Percentiles rank a stretch among this genome's conserved stretches.
Conservation (phyloP, 441 rosid species). For the Populus hybrid region DNA sequence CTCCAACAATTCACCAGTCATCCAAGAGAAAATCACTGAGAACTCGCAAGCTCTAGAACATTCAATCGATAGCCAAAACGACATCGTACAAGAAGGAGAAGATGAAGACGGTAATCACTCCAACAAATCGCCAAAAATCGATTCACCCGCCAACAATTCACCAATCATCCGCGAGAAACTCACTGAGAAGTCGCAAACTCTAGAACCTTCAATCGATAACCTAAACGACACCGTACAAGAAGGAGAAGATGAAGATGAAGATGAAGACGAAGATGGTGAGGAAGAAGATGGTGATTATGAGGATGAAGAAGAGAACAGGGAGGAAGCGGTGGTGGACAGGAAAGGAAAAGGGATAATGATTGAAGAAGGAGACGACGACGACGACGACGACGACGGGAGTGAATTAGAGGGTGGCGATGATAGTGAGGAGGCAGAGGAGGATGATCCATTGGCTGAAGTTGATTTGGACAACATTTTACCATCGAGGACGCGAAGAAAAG, state of each 20-base stretch:
- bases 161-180: constrained; percentile 15
- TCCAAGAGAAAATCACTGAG: constrained; percentile 13
- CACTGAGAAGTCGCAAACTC: not conserved
- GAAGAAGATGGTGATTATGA: constrained; percentile 25
- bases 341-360: constrained; percentile 73
- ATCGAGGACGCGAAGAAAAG: constrained; percentile 67
- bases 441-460: constrained; percentile 93
- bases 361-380: constrained; percentile 41
- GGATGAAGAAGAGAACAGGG: constrained; percentile 31
- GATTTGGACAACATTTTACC: constrained; percentile 88
- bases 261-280: constrained; percentile 10
- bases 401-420: constrained; percentile 54
- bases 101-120: constrained; percentile 28
- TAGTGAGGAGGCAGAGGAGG: constrained; percentile 68
- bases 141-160: constrained; percentile 14
- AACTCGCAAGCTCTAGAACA: constrained; percentile 6
- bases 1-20: constrained; percentile 8
- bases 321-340: constrained; percentile 42
- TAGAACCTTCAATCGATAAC: constrained; percentile 17
- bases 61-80: constrained; percentile 13
- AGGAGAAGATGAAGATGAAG: constrained; percentile 28
- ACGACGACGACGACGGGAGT: constrained; percentile 43
- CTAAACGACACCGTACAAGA: constrained; percentile 14
- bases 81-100: constrained; percentile 21
- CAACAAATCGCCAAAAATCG: constrained; percentile 46